Conservation (phyloP, 352 stramenopile species). For the Phytophthora fragariaefolia region DNA sequence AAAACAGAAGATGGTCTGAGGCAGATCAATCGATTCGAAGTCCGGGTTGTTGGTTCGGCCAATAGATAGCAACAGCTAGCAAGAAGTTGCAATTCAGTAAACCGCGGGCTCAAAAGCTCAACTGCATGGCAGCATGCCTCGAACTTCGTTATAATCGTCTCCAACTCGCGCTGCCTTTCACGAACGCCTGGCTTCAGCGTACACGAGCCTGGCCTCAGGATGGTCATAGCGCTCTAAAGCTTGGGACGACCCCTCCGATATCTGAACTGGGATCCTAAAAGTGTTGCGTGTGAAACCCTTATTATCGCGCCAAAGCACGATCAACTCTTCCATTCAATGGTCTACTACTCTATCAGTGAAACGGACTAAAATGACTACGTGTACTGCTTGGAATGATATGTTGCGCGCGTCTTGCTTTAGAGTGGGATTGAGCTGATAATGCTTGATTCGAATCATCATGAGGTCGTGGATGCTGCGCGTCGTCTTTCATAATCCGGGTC, state of each 20-base stretch:
- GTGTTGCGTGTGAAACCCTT: neutral
- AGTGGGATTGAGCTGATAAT: constrained; percentile 13
- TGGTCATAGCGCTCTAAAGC: constrained; percentile 3
- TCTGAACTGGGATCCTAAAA: neutral
- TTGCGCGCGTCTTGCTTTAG: constrained; percentile 12
- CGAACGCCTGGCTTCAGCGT: constrained; percentile 31
- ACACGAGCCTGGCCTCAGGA: constrained; percentile 21
- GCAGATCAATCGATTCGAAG: constrained; percentile 51
- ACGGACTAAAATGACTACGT: constrained; percentile 27
- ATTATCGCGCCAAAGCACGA: constrained; percentile 10
- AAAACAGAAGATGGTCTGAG: constrained; percentile 46
- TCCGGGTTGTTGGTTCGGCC: constrained; percentile 44
- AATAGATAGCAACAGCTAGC: constrained; percentile 46
- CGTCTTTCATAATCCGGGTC: constrained; percentile 84
- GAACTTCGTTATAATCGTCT: constrained; percentile 48
- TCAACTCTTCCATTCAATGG: constrained; percentile 29
- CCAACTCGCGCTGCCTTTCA: constrained; percentile 39
- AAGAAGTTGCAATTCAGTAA: neutral
- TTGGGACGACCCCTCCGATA: constrained; percentile 1
- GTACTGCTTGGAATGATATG: constrained; percentile 31
- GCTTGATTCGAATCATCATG: constrained; percentile 17
- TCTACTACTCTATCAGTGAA: constrained; percentile 43
- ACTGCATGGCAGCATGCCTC: constrained; percentile 33
- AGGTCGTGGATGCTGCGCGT: constrained; percentile 34
- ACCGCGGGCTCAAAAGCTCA: neutral